Base-by-base conservation (phyloP, 805 yeast species). In the Peterozyma toletana region DNA sequence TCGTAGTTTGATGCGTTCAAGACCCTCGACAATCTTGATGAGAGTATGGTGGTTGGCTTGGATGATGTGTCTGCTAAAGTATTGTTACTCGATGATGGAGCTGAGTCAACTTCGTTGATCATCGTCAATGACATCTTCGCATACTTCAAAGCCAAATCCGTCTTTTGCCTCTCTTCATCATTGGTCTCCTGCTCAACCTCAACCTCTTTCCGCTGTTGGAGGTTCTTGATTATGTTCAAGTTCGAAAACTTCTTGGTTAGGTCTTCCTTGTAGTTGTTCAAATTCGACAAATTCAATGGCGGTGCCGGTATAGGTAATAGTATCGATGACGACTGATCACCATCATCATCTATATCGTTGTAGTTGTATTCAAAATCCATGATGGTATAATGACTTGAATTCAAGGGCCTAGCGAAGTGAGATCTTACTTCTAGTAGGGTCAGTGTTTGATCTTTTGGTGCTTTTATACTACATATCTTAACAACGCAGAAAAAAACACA, bases 11-110 rank as follows among this genome's bases (percentile, higher is more conserved):
- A 54, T 43, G 73, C 53, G 58, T 71, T 66, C 53, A 80, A 53
- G 15, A 79, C 75, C 45, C 83, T 53, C 31, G 75, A 58, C 46
- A 80, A 56, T 53, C 83, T 69, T 40, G 65, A 53, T 1, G 70
- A 70, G 40, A 72, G 59, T 15, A 58, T 42, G 4, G 45, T 30
- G 2, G 40, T 38, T 9, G 47, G 37, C 2, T 49, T 27, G 5
- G 44, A 35, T 3, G 38, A 18, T 10, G n/a, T 35, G 18, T 16
- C 39, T 34, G n/a, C 27, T 11, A 42, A 15, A 2, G 37, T 31
- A n/a, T 35, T 37, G 3, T 38, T 16, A 9, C 17, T 36, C 6
- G 40, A 7, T 15, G 38, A 30, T 11, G 38, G 16, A 11, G 47
- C 35, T 2, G 13, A 17, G 11, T 38, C 38, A 18, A 38, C 46